Evolutionary conservation across 768 basidiomycete genomes (phyloP).

Genomic region (Guyanaporus albipodus): DNA sequence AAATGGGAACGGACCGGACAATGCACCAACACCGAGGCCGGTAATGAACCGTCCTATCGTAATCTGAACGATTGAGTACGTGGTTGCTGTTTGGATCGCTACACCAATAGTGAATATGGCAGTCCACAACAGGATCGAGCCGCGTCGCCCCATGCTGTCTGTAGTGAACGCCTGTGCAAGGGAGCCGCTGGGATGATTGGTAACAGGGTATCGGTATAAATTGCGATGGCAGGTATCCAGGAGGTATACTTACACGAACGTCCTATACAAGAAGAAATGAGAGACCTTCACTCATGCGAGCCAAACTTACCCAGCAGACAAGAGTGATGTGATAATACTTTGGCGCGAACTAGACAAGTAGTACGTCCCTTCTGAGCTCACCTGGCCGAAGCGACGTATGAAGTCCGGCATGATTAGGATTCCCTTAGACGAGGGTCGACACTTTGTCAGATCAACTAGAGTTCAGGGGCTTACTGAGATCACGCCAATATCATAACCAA

Average conservation of each 20-base stretch:
- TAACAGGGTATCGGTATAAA: too few species aligned
- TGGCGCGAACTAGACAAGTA: constrained; percentile 16
- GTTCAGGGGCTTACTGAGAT: constrained; percentile 8
- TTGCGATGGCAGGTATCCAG: not conserved
- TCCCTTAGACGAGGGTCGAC: constrained; percentile 3
- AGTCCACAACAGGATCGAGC: constrained; percentile 13
- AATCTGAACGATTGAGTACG: constrained; percentile 10
- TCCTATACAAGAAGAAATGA: not conserved
- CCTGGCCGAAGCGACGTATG: constrained; percentile 10
- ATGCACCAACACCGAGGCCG: constrained; percentile 15
- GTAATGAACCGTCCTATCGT: constrained; percentile 12
- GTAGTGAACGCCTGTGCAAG: constrained; percentile 49
- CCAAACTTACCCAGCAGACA: constrained; percentile 11
- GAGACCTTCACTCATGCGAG: not conserved
- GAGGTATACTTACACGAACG: constrained; percentile 7
- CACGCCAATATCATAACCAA: constrained; percentile 15
- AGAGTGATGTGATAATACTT: constrained; percentile 16
- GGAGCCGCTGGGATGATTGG: constrained; percentile 42
- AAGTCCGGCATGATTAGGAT: constrained; percentile 17
- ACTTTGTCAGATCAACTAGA: not conserved
- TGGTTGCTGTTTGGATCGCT: constrained; percentile 13
- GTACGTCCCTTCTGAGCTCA: constrained; percentile 6
- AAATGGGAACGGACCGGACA: constrained; percentile 5
- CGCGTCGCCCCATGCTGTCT: constrained; percentile 15
- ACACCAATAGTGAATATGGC: constrained; percentile 14